Base-by-base conservation (phyloP, 805 yeast genomes). In the Kodamaea fukazawae region DNA sequence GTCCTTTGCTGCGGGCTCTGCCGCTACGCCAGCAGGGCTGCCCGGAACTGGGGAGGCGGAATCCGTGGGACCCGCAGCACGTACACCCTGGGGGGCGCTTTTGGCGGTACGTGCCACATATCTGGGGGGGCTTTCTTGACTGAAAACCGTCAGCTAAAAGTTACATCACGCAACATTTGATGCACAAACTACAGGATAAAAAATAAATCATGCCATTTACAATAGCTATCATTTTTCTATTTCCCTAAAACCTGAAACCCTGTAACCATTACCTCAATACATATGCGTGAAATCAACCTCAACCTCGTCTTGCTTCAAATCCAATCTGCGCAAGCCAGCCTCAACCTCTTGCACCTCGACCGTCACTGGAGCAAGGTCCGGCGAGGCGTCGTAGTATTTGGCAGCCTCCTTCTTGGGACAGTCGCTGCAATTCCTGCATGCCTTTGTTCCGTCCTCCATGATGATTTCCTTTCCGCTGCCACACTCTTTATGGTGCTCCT, bases 361-460 rank as follows among this genome's bases (percentile, higher is more conserved):
- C n/a, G 23, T 26, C 25, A 48, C 37, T 22, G 49, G 47, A 9
- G 37, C 31, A 28, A 36, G 23, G 11, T 38, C 41, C 25, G 27
- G 14, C 8, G 7, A 9, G 15, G 36, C 33, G 13, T 32, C 36
- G 20, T 34, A 34, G 17, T 18, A 34, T 20, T 26, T 22, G 10
- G 29, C 18, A 20, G 23, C 7, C 15, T 32, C 33, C 27, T 50
- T 51, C 34, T 45, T 50, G 4, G 58, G 58, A 43, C 68, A 62
- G 36, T 63, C 57, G 5, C 58, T 46, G 44, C 69, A 63, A 38
- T 58, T 52, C 12, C 53, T 54, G 44, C 69, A 63, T 13, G 42
- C 46, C 12, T 45, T 54, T 15, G 54, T 33, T 4, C 60, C 58
- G 20, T 35, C 37, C 20, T 20, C 40, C 7, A 37, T 31, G 3